phyloP scores from a whole-genome alignment of 495 filamentous ascomycete species.

The Niebla homalea region DNA sequence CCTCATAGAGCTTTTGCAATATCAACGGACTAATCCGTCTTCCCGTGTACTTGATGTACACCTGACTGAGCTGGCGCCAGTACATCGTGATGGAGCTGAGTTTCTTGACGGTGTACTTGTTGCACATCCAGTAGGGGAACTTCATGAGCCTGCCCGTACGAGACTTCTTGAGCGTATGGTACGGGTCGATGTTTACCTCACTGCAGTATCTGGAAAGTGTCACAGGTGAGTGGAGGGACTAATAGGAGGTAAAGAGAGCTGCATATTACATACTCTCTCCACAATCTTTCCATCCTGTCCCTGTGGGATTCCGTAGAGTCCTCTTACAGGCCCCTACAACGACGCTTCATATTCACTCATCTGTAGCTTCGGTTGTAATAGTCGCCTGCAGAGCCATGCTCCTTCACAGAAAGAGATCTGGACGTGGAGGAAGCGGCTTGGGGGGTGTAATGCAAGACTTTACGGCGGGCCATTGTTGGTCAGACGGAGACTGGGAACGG shows the following conservation, averaged over 20 bases:
- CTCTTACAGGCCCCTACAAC: slow-evolving; percentile 4
- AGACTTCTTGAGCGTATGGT: not conserved
- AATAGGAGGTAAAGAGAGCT: not conserved
- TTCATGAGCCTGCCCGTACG: no score
- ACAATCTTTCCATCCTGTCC: slow-evolving; percentile 3
- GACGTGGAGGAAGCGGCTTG: not conserved
- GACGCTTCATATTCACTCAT: slow-evolving; percentile 1
- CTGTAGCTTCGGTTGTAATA: slow-evolving; percentile 4
- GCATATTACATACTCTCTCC: slow-evolving; percentile 3
- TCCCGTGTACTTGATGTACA: slow-evolving; percentile 5
- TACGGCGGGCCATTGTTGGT: slow-evolving; percentile 3
- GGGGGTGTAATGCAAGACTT: not conserved
- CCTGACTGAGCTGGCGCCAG: slow-evolving; percentile 4
- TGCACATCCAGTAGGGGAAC: slow-evolving; percentile 4
- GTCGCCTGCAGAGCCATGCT: slow-evolving; percentile 1
- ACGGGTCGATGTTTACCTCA: no score
- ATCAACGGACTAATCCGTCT: not conserved
- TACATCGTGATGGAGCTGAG: slow-evolving; percentile 4
- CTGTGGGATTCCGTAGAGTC: not conserved
- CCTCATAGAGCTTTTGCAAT: not conserved
- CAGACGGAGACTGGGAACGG: not conserved
- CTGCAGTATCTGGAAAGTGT: not conserved
- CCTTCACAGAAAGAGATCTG: not conserved
- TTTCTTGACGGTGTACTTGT: slow-evolving; percentile 7
- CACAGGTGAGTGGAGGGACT: not conserved